Percentiles rank a stretch among this genome's conserved stretches.
phyloP scores from a whole-genome alignment of 2,329 filamentous ascomycete species.

The Penicillium fuscoglaucum region DNA sequence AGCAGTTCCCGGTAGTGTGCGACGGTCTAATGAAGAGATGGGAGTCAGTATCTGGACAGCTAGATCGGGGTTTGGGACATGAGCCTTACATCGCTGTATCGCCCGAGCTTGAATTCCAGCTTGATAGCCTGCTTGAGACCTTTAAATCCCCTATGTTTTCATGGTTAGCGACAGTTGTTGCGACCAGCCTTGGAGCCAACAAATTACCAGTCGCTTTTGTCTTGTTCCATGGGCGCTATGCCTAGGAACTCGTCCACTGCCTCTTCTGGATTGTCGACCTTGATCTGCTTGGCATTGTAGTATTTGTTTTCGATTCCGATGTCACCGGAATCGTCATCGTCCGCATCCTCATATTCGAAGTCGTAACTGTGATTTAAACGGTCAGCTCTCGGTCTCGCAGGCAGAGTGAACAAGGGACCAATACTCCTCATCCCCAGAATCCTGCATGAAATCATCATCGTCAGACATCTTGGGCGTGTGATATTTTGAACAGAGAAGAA shows the following conservation, averaged over 20 bases:
- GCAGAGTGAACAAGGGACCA: slow-evolving; percentile 23
- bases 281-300: slow-evolving; percentile 98
- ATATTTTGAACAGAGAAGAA: slow-evolving; percentile 4
- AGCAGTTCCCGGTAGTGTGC: slow-evolving; percentile 93
- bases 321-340: slow-evolving; percentile 82
- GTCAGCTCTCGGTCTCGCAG: slow-evolving; percentile 27
- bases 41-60: slow-evolving; percentile 4
- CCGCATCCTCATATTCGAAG: slow-evolving; percentile 95
- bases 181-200: neutral
- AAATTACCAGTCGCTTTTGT: slow-evolving; percentile 86
- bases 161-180: slow-evolving; percentile 23
- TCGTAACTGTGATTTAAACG: slow-evolving; percentile 64
- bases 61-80: neutral
- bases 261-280: slow-evolving; percentile 79
- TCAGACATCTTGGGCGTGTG: slow-evolving; percentile 62
- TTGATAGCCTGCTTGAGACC: slow-evolving; percentile 98
- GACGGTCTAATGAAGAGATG: slow-evolving; percentile 62
- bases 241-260: slow-evolving; percentile 91
- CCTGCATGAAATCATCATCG: slow-evolving; percentile 91
- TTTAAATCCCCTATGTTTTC: slow-evolving; percentile 72
- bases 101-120: slow-evolving; percentile 87
- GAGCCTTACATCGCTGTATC: slow-evolving; percentile 70
- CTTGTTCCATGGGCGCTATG: slow-evolving; percentile 76
- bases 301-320: slow-evolving; percentile 99
- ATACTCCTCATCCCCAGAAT: slow-evolving; percentile 83